These are phyloP conservation scores for Cenchrus purpureus DNA, from an alignment of 176 grass and related monocot species.

Conservation along the genomic window DNA sequence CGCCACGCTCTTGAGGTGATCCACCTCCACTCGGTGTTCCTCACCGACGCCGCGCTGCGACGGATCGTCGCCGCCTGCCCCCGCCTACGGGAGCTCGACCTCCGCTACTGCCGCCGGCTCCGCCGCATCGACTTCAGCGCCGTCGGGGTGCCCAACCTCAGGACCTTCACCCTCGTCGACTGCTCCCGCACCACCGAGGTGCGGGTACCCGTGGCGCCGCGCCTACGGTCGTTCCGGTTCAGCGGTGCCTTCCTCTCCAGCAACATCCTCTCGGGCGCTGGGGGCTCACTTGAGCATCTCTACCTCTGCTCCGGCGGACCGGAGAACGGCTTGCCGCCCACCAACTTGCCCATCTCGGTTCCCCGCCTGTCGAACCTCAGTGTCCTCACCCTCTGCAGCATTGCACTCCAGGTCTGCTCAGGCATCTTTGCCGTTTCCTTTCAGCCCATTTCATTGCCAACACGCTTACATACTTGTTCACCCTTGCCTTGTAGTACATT, in stretches of 20 bases:
- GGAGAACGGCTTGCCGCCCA: slow-evolving; percentile 46
- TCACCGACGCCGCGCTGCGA: slow-evolving; percentile 72
- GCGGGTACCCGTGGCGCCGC: slow-evolving; percentile 37
- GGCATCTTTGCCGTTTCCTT: slow-evolving; percentile 1
- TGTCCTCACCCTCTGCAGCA: slow-evolving; percentile 79
- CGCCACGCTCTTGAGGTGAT: slow-evolving; percentile 73
- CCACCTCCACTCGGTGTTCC: slow-evolving; percentile 53
- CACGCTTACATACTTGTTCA: slow-evolving; percentile 34
- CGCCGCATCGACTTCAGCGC: slow-evolving; percentile 62
- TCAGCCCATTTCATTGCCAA: slow-evolving; percentile 17
- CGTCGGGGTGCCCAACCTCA: slow-evolving; percentile 50
- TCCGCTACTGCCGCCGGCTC: slow-evolving; percentile 66
- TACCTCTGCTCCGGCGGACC: slow-evolving; percentile 70
- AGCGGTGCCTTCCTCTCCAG: slow-evolving; percentile 63
- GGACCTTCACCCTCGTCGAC: slow-evolving; percentile 75
- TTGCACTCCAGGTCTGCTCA: slow-evolving; percentile 74
- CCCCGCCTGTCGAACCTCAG: slow-evolving; percentile 60
- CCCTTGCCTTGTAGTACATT: slow-evolving; percentile 52
- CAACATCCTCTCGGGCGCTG: slow-evolving; percentile 37
- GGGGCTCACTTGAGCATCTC: slow-evolving; percentile 48
- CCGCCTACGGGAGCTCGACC: slow-evolving; percentile 63
- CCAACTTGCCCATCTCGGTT: slow-evolving; percentile 49
- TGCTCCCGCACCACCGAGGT: slow-evolving; percentile 70
- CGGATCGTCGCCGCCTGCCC: slow-evolving; percentile 65
- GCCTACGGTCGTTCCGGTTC: slow-evolving; percentile 71